Conservation (phyloP, 176 grass and related monocot genomes). For the Musa acuminata region DNA sequence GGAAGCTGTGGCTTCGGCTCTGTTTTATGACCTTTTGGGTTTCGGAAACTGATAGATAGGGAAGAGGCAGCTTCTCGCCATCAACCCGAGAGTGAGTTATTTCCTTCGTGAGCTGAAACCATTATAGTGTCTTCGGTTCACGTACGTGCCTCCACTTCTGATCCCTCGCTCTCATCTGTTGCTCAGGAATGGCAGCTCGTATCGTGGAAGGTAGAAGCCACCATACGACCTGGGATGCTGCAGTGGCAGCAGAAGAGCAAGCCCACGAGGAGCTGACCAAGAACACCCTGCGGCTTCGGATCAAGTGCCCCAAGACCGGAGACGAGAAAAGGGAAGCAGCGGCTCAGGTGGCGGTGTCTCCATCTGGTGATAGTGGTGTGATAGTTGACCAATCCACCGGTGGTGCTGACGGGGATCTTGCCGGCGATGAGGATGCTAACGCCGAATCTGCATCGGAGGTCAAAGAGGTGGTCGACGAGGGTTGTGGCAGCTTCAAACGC, state of each 20-base stretch:
- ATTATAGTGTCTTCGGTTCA: not conserved
- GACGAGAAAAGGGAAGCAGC: not conserved
- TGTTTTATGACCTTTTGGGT: not conserved
- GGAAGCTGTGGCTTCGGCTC: not conserved
- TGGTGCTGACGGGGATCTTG: no score
- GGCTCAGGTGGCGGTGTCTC: not conserved
- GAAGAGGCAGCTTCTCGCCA: not conserved
- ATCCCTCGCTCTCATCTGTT: not conserved
- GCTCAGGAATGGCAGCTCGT: not conserved
- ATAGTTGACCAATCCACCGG: no score
- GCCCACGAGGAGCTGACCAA: not conserved
- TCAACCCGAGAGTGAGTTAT: not conserved
- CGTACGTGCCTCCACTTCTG: not conserved
- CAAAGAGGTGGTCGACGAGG: not conserved
- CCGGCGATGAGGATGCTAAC: no score
- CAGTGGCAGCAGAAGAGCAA: not conserved
- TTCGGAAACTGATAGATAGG: not conserved
- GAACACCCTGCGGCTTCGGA: not conserved
- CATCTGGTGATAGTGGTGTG: not conserved
- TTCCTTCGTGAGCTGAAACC: not conserved
- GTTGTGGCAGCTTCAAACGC: not conserved
- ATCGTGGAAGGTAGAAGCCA: not conserved
- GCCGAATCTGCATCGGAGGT: not conserved
- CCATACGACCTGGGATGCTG: not conserved
- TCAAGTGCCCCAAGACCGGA: not conserved